Conservation (phyloP, 441 rosid species). For the California macrophylla region DNA sequence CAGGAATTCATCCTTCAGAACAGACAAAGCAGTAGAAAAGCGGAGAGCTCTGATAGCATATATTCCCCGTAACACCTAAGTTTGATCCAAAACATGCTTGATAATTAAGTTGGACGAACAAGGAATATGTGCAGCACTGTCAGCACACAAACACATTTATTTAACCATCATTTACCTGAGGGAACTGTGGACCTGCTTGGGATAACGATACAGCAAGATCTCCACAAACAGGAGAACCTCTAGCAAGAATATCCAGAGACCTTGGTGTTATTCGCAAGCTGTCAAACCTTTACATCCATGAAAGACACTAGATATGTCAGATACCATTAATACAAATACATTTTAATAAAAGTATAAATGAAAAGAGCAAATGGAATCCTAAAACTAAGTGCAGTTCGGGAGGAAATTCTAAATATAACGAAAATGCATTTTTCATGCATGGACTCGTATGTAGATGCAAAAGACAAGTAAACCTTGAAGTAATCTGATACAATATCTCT, state of each 20-base stretch:
- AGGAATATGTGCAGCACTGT: conserved; percentile 11
- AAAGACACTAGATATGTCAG: conserved; percentile 25
- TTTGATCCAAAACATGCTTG: conserved; percentile 22
- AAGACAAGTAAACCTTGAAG: conserved; percentile 57
- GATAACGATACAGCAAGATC: conserved; percentile 96
- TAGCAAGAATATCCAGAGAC: conserved; percentile 83
- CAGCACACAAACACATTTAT: neutral
- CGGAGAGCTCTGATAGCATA: conserved; percentile 92
- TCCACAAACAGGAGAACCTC: conserved; percentile 89
- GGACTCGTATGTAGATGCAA: conserved; percentile 12
- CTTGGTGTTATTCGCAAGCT: conserved; percentile 90
- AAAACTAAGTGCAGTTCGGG: neutral
- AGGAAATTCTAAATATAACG: neutral
- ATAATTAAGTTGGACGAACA: conserved; percentile 18
- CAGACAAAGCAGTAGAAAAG: conserved; percentile 84
- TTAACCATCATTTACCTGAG: conserved; percentile 53
- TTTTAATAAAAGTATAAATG: neutral
- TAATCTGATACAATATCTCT: conserved; percentile 86
- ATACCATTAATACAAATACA: conserved; percentile 11
- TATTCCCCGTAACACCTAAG: conserved; percentile 70
- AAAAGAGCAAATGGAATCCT: neutral
- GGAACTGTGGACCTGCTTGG: conserved; percentile 95
- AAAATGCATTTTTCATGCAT: conserved; percentile 1
- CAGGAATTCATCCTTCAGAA: conserved; percentile 83
- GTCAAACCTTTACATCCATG: conserved; percentile 62